Conservation (phyloP, 371 early-diverging fungal genomes). For the Mortierella sp. region DNA sequence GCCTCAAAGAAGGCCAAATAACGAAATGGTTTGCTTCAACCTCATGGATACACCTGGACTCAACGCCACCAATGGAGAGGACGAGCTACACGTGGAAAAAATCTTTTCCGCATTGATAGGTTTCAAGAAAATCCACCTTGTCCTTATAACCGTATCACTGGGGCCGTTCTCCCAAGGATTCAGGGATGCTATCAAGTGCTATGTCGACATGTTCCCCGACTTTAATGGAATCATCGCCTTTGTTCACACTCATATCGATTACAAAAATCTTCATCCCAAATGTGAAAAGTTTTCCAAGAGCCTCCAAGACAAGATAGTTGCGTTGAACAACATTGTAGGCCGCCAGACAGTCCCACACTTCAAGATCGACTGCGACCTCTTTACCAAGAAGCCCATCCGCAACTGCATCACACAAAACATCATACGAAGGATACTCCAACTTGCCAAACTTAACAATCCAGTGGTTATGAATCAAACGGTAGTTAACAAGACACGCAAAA, state of each 20-base stretch:
- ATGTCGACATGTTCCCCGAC: slow-evolving; percentile 16
- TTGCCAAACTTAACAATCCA: slow-evolving; percentile 11
- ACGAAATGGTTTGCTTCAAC: slow-evolving; percentile 27
- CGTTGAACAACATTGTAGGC: slow-evolving; percentile 8
- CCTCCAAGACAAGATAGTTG: not conserved
- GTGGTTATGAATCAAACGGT: slow-evolving; percentile 2
- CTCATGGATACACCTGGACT: slow-evolving; percentile 55
- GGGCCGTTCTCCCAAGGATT: slow-evolving; percentile 12
- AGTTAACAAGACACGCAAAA: slow-evolving; percentile 14
- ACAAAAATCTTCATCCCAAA: slow-evolving; percentile 12
- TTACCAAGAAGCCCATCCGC: slow-evolving; percentile 9
- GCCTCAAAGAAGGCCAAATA: no score
- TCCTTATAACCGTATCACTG: slow-evolving; percentile 9
- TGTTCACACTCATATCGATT: slow-evolving; percentile 21
- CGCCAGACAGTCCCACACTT: slow-evolving; percentile 13
- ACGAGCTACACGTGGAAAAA: slow-evolving; percentile 6
- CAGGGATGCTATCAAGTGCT: slow-evolving; percentile 5
- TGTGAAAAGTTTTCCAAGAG: not conserved
- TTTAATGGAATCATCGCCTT: slow-evolving; percentile 20
- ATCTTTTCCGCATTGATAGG: not conserved
- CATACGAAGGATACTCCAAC: slow-evolving; percentile 5
- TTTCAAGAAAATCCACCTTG: slow-evolving; percentile 5
- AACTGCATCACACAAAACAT: slow-evolving; percentile 18
- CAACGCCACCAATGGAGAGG: slow-evolving; percentile 6
- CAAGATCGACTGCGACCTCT: slow-evolving; percentile 23